Conservation (phyloP, 2,329 filamentous ascomycete genomes). For the Furcasterigmium sp. region DNA sequence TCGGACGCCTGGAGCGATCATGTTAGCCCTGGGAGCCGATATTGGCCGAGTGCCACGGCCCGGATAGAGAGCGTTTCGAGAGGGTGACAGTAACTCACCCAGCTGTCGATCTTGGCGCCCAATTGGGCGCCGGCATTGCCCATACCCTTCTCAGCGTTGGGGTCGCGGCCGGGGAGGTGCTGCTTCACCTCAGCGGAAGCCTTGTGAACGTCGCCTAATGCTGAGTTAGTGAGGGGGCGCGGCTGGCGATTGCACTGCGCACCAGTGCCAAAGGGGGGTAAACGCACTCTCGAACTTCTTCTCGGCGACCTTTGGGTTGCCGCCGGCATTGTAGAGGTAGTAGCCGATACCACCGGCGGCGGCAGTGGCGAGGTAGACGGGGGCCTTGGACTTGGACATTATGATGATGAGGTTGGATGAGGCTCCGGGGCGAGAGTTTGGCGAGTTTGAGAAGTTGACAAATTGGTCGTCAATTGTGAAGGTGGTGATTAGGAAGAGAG, state of each 20-base stretch:
- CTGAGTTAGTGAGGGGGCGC: not conserved
- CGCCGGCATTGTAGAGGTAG: slow-evolving; percentile 87
- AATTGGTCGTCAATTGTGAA: not conserved
- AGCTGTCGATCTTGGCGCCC: slow-evolving; percentile 62
- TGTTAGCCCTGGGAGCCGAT: slow-evolving; percentile 27
- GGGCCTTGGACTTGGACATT: slow-evolving; percentile 43
- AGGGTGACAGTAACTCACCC: slow-evolving; percentile 48
- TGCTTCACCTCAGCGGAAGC: slow-evolving; percentile 62
- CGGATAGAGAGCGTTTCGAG: too few species aligned
- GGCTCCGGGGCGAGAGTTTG: not conserved
- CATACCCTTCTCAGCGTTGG: slow-evolving; percentile 59
- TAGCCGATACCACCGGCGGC: slow-evolving; percentile 70
- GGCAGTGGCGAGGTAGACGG: slow-evolving; percentile 52
- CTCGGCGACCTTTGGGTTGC: slow-evolving; percentile 75
- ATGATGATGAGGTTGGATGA: slow-evolving; percentile 10
- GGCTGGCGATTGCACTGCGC: too few species aligned
- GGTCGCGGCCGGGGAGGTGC: slow-evolving; percentile 57
- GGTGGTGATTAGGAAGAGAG: slow-evolving; percentile 5
- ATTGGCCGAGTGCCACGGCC: too few species aligned
- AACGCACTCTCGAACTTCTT: slow-evolving; percentile 77
- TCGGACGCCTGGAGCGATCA: slow-evolving; percentile 47
- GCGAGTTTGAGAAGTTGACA: not conserved
- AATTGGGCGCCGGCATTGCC: slow-evolving; percentile 41
- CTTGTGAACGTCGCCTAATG: slow-evolving; percentile 68
- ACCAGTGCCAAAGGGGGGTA: too few species aligned